These are phyloP conservation scores for Artomyces pyxidatus DNA, from an alignment of 768 basidiomycete genomes.

Conservation along the genomic window DNA sequence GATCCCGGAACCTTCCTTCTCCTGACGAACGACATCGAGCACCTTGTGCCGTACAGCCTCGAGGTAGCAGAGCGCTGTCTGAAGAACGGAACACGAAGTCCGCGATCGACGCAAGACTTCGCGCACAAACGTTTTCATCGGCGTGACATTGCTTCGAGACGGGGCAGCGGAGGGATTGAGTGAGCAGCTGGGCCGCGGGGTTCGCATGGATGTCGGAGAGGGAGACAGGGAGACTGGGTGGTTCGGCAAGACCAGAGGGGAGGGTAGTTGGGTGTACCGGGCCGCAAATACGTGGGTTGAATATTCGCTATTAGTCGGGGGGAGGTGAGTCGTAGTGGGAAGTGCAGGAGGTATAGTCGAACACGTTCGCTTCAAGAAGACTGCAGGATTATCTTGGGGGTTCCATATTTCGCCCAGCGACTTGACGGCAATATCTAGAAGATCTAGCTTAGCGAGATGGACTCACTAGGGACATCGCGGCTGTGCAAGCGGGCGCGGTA, in stretches of 20 bases:
- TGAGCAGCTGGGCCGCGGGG: slow-evolving; percentile 14
- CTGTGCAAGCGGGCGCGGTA: slow-evolving; percentile 1
- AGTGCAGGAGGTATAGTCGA: slow-evolving; percentile 6
- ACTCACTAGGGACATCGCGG: slow-evolving; percentile 1
- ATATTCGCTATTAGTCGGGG: slow-evolving; percentile 21
- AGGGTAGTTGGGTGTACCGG: slow-evolving; percentile 39
- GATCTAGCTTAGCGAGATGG: slow-evolving; percentile 4
- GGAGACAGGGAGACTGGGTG: slow-evolving; percentile 26
- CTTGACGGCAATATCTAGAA: slow-evolving; percentile 70
- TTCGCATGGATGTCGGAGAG: slow-evolving; percentile 24
- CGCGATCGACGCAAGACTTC: slow-evolving; percentile 83
- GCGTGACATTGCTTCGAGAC: slow-evolving; percentile 37
- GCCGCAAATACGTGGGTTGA: slow-evolving; percentile 11
- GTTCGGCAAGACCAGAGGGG: slow-evolving; percentile 44
- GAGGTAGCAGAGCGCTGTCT: slow-evolving; percentile 82
- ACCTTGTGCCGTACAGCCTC: slow-evolving; percentile 73
- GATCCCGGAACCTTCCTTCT: slow-evolving; percentile 36
- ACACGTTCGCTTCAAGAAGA: slow-evolving; percentile 35
- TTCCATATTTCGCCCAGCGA: slow-evolving; percentile 76
- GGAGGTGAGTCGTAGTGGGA: slow-evolving; percentile 14
- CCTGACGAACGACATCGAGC: slow-evolving; percentile 49
- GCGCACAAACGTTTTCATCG: slow-evolving; percentile 74
- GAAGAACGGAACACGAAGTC: slow-evolving; percentile 75
- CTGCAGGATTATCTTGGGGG: slow-evolving; percentile 60
- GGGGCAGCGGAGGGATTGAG: slow-evolving; percentile 17